These are phyloP conservation scores for Blastocystis sp. DNA, from an alignment of 352 stramenopile genomes.

Conservation along the genomic window DNA sequence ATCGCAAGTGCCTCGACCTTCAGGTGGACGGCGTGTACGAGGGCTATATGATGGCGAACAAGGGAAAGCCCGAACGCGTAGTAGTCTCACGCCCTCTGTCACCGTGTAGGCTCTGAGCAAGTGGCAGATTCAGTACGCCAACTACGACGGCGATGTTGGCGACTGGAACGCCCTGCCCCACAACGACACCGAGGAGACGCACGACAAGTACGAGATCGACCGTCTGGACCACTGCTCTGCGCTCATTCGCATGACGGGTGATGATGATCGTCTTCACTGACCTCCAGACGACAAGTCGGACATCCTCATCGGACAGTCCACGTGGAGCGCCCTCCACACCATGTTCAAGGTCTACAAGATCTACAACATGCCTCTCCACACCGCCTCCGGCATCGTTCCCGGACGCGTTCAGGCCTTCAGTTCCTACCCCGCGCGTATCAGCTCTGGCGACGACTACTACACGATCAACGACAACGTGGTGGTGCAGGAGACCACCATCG, in stretches of 20 bases:
- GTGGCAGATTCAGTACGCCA: slow-evolving; percentile 70
- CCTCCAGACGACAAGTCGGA: slow-evolving; percentile 74
- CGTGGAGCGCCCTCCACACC: slow-evolving; percentile 80
- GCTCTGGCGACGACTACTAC: slow-evolving; percentile 82
- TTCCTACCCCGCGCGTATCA: slow-evolving; percentile 80
- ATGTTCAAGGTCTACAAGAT: slow-evolving; percentile 83
- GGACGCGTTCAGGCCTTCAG: slow-evolving; percentile 77
- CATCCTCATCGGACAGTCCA: slow-evolving; percentile 80
- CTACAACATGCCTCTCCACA: slow-evolving; percentile 78
- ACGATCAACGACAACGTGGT: slow-evolving; percentile 78
- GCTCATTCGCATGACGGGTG: slow-evolving; percentile 79
- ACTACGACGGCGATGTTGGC: slow-evolving; percentile 67
- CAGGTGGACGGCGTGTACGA: slow-evolving; percentile 66
- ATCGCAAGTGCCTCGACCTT: slow-evolving; percentile 76
- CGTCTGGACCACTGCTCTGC: slow-evolving; percentile 78
- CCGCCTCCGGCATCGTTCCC: slow-evolving; percentile 74
- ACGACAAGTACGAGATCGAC: slow-evolving; percentile 10
- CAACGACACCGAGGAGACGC: slow-evolving; percentile 2
- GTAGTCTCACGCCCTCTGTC: background rate
- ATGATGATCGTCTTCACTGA: slow-evolving; percentile 73
- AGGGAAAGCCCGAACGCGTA: slow-evolving; percentile 36
- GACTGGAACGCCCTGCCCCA: slow-evolving; percentile 60
- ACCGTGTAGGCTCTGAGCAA: background rate
- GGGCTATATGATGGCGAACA: slow-evolving; percentile 57
- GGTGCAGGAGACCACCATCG: slow-evolving; percentile 79